Evolutionary conservation across 2,329 filamentous ascomycete genomes (phyloP), one percentile per base, ranked within the genome.

Genomic region (Venturia carpophila): DNA sequence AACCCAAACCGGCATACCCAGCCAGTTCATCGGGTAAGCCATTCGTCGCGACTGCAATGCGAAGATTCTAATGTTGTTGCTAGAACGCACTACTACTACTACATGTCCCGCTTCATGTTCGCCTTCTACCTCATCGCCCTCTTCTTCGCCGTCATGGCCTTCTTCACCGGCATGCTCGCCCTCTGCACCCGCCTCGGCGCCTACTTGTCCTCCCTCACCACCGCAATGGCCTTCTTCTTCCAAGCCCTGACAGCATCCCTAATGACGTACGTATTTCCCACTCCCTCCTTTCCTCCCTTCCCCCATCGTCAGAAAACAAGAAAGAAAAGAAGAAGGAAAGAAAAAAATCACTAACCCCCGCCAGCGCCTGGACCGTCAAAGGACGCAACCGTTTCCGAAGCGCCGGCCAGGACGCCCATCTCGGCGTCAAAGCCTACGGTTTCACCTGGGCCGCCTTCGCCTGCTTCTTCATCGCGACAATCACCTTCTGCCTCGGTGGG

Each of bases 71-170:
- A 42, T 19, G 21, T 52, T 6, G 13, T 2, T 5, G 5, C 15
- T 42, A 70, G 69, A 45, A 77, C 79, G 11, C 80, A 86, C 69
- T 84, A 80, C 68, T 96, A 87, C 80, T 97, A 83, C 79, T 91
- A 92, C 77, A 82, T 94, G 73, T 95, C 91, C 79, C 86, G 93
- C 49, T 96, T 97, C 79, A 89, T 91, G 75, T 97, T 93, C 84
- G 91, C 92, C 45, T 94, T 96, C 77, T 90, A 90, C 79, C 80
- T 97, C 65, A 87, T 97, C 69, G 85, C 87, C 21, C 83, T 97
- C 45, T 86, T 96, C 80, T 94, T 96, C 75, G 84, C 84, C 68
- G 81, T 84, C 60, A 65, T 85, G 34, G 84, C 88, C 67, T 85
- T 92, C 73, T 83, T 91, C 75, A 77, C 82, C 13, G 84, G 86